Conservation (phyloP, 1,139 yeast species). For the Suhomyces maxii region DNA sequence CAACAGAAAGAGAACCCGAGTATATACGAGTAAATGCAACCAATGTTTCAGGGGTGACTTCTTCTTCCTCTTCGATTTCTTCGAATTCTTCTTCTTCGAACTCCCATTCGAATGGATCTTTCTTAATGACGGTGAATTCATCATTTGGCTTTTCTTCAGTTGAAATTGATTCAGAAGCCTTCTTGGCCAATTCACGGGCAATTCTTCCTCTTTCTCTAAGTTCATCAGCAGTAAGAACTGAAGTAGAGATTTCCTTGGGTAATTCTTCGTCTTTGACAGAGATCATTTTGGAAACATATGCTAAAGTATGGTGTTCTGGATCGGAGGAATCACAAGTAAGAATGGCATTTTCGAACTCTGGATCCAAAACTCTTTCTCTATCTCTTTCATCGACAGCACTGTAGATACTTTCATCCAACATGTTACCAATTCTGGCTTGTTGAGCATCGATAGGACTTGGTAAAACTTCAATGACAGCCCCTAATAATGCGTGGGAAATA, state of each 20-base stretch:
- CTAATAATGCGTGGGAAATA: slow-evolving; percentile 77
- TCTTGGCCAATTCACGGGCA: slow-evolving; percentile 69
- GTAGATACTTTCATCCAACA: slow-evolving; percentile 51
- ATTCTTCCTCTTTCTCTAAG: slow-evolving; percentile 63
- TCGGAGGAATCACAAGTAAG: slow-evolving; percentile 54
- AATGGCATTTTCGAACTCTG: slow-evolving; percentile 55
- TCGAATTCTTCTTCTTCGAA: slow-evolving; percentile 42
- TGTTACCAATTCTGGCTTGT: slow-evolving; percentile 62
- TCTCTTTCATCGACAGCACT: slow-evolving; percentile 29
- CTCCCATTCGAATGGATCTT: slow-evolving; percentile 47
- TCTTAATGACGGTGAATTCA: slow-evolving; percentile 11
- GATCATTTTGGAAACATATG: slow-evolving; percentile 86
- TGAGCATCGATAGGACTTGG: slow-evolving; percentile 87
- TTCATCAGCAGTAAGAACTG: slow-evolving; percentile 53
- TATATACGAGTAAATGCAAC: slow-evolving; percentile 89
- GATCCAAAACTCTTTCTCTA: slow-evolving; percentile 40
- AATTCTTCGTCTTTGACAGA: slow-evolving; percentile 81
- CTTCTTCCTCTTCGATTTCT: slow-evolving; percentile 43
- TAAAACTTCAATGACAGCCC: slow-evolving; percentile 79
- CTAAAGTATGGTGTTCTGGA: slow-evolving; percentile 61
- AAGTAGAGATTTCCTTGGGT: slow-evolving; percentile 51
- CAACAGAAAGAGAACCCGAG: slow-evolving; percentile 76
- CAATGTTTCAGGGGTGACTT: slow-evolving; percentile 59
- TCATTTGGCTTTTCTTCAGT: slow-evolving; percentile 22
- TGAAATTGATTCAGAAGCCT: slow-evolving; percentile 64